phyloP scores from a whole-genome alignment of 1,139 yeast species.

The Arxiozyma heterogenica region DNA sequence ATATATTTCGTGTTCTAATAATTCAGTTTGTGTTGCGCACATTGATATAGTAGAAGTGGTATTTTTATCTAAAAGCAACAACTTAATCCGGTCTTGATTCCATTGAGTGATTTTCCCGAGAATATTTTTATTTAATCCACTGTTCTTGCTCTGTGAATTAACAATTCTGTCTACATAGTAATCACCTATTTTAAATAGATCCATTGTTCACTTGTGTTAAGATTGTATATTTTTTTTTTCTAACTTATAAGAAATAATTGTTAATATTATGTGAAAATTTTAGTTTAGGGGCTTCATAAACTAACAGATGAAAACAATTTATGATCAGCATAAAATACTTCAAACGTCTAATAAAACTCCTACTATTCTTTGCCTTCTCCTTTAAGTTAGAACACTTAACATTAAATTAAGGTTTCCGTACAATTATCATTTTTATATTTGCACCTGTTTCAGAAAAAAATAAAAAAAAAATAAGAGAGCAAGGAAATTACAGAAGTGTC shows the following conservation, averaged over 20 bases:
- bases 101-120: constrained; percentile 9
- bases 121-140: neutral
- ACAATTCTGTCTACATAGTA: constrained; percentile 42
- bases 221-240: too few relatives aligned
- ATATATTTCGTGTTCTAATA: constrained; percentile 72
- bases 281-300: too few relatives aligned
- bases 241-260: neutral
- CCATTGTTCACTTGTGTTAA: constrained; percentile 32
- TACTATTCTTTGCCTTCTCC: too few relatives aligned
- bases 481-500: too few relatives aligned
- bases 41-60: constrained; percentile 81
- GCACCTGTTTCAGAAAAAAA: too few relatives aligned
- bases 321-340: too few relatives aligned
- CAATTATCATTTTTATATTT: too few relatives aligned
- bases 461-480: too few relatives aligned
- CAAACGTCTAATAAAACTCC: too few relatives aligned
- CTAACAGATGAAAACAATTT: neutral
- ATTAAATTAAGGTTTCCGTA: too few relatives aligned
- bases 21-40: constrained; percentile 78
- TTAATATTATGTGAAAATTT: too few relatives aligned
- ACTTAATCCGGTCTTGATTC: constrained; percentile 48
- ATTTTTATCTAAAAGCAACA: constrained; percentile 64
- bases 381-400: too few relatives aligned
- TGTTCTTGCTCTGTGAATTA: constrained; percentile 21
- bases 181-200: constrained; percentile 44